phyloP scores from a whole-genome alignment of 768 basidiomycete genomes.

The Tylopilus subfusipes region DNA sequence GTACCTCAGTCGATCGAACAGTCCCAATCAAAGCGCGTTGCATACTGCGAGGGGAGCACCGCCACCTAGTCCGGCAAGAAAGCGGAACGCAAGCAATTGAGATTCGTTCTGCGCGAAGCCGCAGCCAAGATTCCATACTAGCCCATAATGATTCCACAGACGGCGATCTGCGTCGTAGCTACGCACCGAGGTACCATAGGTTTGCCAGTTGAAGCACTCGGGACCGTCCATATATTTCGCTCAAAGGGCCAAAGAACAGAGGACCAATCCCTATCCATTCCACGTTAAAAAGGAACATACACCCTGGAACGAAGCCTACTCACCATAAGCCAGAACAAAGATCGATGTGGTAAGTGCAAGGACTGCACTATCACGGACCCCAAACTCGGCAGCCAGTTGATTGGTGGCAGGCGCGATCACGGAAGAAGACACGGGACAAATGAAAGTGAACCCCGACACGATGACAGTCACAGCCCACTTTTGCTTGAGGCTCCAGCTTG shows the following conservation, averaged over 20 bases:
- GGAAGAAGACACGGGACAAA: conserved; percentile 65
- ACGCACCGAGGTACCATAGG: conserved; percentile 60
- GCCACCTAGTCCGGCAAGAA: conserved; percentile 68
- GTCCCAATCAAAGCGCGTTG: too few species aligned
- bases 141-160: not conserved
- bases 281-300: not conserved
- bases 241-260: conserved; percentile 53
- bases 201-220: conserved; percentile 60
- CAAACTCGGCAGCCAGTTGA: conserved; percentile 52
- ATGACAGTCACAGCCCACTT: conserved; percentile 68
- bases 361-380: conserved; percentile 46
- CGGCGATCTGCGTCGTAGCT: not conserved
- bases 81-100: conserved; percentile 64
- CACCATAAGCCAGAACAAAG: conserved; percentile 60
- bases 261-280: conserved; percentile 26
- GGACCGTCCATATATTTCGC: conserved; percentile 69
- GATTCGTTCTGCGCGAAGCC: conserved; percentile 58
- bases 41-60: conserved; percentile 59
- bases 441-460: conserved; percentile 62
- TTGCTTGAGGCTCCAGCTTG: conserved; percentile 52
- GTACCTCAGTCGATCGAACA: not conserved
- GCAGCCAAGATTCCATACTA: conserved; percentile 61
- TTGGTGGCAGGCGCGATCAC: conserved; percentile 66
- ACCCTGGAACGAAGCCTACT: not conserved
- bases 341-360: conserved; percentile 59